phyloP scores from a whole-genome alignment of 371 early-diverging fungal species.

The Mucor indicus region DNA sequence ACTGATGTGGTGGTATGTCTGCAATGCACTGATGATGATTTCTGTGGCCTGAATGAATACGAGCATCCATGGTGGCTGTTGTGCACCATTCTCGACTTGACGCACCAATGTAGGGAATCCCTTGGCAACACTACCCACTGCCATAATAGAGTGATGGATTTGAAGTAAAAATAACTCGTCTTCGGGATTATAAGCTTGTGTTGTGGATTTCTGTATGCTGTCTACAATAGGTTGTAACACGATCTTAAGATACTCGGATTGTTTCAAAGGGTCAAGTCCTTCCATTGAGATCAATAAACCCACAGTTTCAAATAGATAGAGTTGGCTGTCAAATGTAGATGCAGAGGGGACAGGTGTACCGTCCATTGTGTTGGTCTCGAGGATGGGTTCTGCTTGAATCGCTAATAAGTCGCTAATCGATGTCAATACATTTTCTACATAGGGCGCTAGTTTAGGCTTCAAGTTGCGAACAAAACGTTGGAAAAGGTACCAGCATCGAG shows the following conservation, averaged over 20 bases:
- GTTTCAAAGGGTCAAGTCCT: slow-evolving; percentile 61
- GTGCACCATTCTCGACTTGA: too few species aligned
- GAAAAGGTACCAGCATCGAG: slow-evolving; percentile 88
- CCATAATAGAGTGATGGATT: slow-evolving; percentile 81
- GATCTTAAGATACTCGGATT: slow-evolving; percentile 73
- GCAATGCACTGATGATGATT: slow-evolving; percentile 73
- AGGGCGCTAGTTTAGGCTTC: slow-evolving; percentile 58
- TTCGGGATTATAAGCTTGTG: slow-evolving; percentile 52
- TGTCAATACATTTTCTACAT: slow-evolving; percentile 64
- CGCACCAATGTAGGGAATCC: slow-evolving; percentile 80
- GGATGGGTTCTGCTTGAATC: slow-evolving; percentile 65
- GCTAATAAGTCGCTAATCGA: slow-evolving; percentile 72
- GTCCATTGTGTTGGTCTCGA: slow-evolving; percentile 39
- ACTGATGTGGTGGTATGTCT: slow-evolving; percentile 62
- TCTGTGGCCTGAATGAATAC: slow-evolving; percentile 84
- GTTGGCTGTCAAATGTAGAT: slow-evolving; percentile 76
- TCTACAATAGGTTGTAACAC: slow-evolving; percentile 79
- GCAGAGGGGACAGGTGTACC: slow-evolving; percentile 53
- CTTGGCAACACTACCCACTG: slow-evolving; percentile 86
- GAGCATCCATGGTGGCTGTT: slow-evolving; percentile 55
- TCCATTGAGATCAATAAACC: slow-evolving; percentile 84
- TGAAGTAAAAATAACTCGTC: slow-evolving; percentile 71
- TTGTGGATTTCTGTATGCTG: slow-evolving; percentile 59
- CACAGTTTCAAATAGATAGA: slow-evolving; percentile 90
- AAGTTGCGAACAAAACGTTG: slow-evolving; percentile 81